Evolutionary conservation across 1,139 yeast species (phyloP), one percentile per base, ranked within the genome.

Genomic region (Blastobotrys proliferans): DNA sequence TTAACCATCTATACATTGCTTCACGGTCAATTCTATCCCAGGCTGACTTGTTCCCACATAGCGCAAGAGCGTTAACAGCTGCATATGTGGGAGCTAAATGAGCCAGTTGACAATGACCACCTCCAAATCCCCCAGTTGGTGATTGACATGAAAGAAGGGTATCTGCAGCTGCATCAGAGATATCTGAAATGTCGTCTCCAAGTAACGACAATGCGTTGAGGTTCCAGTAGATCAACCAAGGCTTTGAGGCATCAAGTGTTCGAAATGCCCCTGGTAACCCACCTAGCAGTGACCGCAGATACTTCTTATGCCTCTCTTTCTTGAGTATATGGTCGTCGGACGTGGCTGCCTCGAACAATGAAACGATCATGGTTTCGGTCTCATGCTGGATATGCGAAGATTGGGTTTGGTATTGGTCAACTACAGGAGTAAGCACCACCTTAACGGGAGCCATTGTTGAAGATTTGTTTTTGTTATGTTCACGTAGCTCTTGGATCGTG

Each of bases 151-250:
- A 51, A 6, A 68, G 38, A 3, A 72, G 45, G 6, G 69, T 62
- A 3, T 53, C 56, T 0, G 55, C 58, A 11, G 61, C 57, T 43
- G 47, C 62, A 54, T 9, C 50, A 36, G 5, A 58, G 47, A 49
- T 41, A 9, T 52, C 54, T 2, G 38, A 2, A 11, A 39, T 28
- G 14, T 59, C 59, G n/a, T 52, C 54, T 0, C 69, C 70, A 19
- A 81, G 50, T 2, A 77, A 44, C 4, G 61, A 53, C 36, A 73
- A 52, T 0, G 88, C 70, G 58, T 87, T 88, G 32, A 76, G 56
- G 2, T 83, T 64, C 98, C 98, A 92, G 62, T 85, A 90, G 2
- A 83, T 50, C 62, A 92, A 67, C 98, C 98, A 94, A 0, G 95
- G 81, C 50, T 84, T 90, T 19, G 94, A 84, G 0, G 97, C 92